phyloP scores from a whole-genome alignment of 2,329 filamentous ascomycete genomes.

The Phaeosphaeria sp. region DNA sequence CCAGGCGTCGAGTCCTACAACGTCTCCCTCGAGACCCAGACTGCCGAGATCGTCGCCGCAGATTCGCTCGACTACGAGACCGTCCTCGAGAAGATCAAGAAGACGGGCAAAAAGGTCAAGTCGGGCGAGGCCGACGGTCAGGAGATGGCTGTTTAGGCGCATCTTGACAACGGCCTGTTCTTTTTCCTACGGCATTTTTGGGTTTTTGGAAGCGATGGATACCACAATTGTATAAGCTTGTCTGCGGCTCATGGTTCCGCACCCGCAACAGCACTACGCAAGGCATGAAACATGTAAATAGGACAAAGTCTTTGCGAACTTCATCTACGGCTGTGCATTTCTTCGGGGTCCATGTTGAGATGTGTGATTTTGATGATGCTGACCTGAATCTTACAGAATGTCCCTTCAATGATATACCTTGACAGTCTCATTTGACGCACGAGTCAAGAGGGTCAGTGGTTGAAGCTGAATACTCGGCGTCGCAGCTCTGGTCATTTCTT shows the following conservation, averaged over 20 bases:
- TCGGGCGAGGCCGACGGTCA: slow-evolving; percentile 72
- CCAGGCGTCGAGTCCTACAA: slow-evolving; percentile 85
- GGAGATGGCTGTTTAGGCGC: slow-evolving; percentile 33
- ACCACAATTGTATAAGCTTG: slow-evolving; percentile 10
- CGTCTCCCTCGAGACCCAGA: slow-evolving; percentile 86
- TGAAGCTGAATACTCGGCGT: too few relatives aligned
- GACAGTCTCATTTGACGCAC: too few relatives aligned
- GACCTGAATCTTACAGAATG: too few relatives aligned
- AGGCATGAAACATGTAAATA: neutral
- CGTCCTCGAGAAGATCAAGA: slow-evolving; percentile 86
- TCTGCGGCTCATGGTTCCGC: slow-evolving; percentile 5
- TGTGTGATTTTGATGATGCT: neutral
- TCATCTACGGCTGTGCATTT: neutral
- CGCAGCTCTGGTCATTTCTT: too few relatives aligned
- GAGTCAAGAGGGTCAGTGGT: too few relatives aligned
- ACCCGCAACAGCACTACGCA: slow-evolving; percentile 9
- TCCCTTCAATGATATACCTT: too few relatives aligned
- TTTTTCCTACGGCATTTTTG: slow-evolving; percentile 15
- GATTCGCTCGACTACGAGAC: slow-evolving; percentile 75
- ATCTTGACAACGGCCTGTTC: neutral
- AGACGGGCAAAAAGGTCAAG: slow-evolving; percentile 93
- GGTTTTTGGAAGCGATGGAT: slow-evolving; percentile 25
- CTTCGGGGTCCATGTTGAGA: neutral
- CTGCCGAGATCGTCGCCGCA: slow-evolving; percentile 76
- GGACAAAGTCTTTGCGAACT: neutral